phyloP scores from a whole-genome alignment of 2,329 filamentous ascomycete species.

The Fusarium marasasianum region DNA sequence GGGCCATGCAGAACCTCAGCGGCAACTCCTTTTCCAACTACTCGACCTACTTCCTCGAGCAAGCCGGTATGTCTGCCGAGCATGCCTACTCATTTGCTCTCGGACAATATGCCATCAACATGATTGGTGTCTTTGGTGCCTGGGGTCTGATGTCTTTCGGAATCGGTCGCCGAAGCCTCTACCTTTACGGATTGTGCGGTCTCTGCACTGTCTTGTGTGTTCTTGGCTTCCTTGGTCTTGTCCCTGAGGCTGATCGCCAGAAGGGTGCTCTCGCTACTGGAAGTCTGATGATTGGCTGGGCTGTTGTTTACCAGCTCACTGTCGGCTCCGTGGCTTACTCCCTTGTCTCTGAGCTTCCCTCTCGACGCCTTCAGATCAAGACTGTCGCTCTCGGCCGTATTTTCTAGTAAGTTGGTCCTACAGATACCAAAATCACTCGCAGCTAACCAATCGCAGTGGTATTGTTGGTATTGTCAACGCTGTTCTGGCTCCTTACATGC shows the following conservation, averaged over 20 bases:
- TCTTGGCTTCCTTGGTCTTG: conserved; percentile 84
- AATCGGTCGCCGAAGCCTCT: conserved; percentile 78
- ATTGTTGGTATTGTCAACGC: conserved; percentile 83
- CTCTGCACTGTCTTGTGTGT: conserved; percentile 82
- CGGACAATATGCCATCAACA: conserved; percentile 75
- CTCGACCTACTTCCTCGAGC: conserved; percentile 70
- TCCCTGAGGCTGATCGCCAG: conserved; percentile 66
- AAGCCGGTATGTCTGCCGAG: conserved; percentile 63
- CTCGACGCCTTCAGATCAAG: conserved; percentile 86
- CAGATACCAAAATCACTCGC: background rate
- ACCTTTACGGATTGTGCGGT: conserved; percentile 77
- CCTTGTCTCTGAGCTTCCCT: conserved; percentile 84
- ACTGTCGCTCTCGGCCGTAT: conserved; percentile 88
- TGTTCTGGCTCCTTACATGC: conserved; percentile 89
- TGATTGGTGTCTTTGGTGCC: conserved; percentile 81
- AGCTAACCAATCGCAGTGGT: conserved; percentile 59
- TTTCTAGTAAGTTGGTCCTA: conserved; percentile 63
- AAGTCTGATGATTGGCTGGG: conserved; percentile 84
- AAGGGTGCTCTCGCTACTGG: conserved; percentile 79
- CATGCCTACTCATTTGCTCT: conserved; percentile 66
- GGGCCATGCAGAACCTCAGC: conserved; percentile 71
- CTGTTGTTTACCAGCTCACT: conserved; percentile 83
- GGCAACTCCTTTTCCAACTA: conserved; percentile 73
- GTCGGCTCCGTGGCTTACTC: conserved; percentile 93
- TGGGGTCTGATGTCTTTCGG: conserved; percentile 82